phyloP scores from a whole-genome alignment of 805 yeast species.

The Nakazawaea ambrosiae region DNA sequence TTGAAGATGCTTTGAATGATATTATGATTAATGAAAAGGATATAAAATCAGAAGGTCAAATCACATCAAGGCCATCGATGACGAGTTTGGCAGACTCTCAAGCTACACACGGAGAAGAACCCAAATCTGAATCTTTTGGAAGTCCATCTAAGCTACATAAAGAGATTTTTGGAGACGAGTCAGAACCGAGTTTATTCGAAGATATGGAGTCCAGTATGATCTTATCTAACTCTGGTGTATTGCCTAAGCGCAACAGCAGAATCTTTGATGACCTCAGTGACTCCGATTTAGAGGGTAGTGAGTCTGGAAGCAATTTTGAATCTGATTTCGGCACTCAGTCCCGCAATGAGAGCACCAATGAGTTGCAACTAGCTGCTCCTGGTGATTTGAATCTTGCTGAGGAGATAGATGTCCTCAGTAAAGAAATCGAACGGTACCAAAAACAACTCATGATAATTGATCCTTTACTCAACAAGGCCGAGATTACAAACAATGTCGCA shows the following conservation, averaged over 20 bases:
- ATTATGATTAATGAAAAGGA: constrained; percentile 33
- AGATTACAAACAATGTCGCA: constrained; percentile 66
- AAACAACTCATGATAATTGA: constrained; percentile 60
- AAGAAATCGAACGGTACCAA: constrained; percentile 49
- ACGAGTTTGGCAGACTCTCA: constrained; percentile 1
- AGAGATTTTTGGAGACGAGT: constrained; percentile 28
- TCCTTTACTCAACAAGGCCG: constrained; percentile 73
- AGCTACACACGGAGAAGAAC: neutral
- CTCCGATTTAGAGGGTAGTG: constrained; percentile 22
- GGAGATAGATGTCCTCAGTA: constrained; percentile 52
- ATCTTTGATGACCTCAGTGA: constrained; percentile 26
- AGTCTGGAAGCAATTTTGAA: constrained; percentile 1
- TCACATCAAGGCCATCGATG: constrained; percentile 4
- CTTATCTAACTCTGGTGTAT: constrained; percentile 11
- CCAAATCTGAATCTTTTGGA: neutral
- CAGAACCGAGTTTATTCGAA: constrained; percentile 25
- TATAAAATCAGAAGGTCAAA: neutral
- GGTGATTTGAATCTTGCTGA: constrained; percentile 61
- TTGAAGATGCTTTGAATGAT: constrained; percentile 60
- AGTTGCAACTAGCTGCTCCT: constrained; percentile 53
- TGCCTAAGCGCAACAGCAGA: constrained; percentile 18
- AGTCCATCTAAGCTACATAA: constrained; percentile 19
- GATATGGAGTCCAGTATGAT: constrained; percentile 17
- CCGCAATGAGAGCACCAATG: constrained; percentile 14
- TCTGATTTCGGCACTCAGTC: neutral